Base-by-base conservation (phyloP, 768 basidiomycete species). In the Rickenella mellea region DNA sequence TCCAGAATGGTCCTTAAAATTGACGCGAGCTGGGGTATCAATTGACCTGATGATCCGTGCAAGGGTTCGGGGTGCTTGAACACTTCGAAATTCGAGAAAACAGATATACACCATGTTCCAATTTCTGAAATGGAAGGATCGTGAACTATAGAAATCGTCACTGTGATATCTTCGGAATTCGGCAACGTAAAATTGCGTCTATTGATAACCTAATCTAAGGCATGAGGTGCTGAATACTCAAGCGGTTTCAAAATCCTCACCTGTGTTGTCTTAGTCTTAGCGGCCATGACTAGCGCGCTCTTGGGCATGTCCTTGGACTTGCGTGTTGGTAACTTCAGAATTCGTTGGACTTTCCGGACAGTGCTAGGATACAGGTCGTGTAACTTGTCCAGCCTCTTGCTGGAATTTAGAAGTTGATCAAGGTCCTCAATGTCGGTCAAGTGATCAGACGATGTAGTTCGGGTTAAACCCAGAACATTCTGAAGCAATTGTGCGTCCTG, bases 401-500 rank as follows among this genome's bases (percentile, higher is more conserved):
- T 44, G 41, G 65, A 51, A 6, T 39, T 42, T 20, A 71, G 41
- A 8, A 71, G 51, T 1, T 51, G 48, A 47, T 70, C 63, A 3
- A 74, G 57, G 41, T 73, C 70, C 54, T 74, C 73, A 25, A 74
- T 73, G 50, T 74, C 73, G 1, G 69, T 58, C 24, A 60, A 45
- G 20, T 32, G 17, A 7, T 4, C 29, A 20, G 25, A 44, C 31
- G 27, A 39, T 37, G 14, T 42, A n/a, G 33, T 41, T 33, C 48
- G 42, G 26, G 53, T 52, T 36, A 50, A 56, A 41, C 53, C 57
- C 30, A 74, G 54, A 15, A 72, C 47, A 27, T 60, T 62, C 46
- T 60, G 61, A 41, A 74, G 49, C n/a, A 55, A 46, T 35, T 52
- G 56, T 27, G 64, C 69, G n/a, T 74, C 64, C 6, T 62, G 61